Conservation (phyloP, 352 stramenopile species). For the Phytophthora foliorum region DNA sequence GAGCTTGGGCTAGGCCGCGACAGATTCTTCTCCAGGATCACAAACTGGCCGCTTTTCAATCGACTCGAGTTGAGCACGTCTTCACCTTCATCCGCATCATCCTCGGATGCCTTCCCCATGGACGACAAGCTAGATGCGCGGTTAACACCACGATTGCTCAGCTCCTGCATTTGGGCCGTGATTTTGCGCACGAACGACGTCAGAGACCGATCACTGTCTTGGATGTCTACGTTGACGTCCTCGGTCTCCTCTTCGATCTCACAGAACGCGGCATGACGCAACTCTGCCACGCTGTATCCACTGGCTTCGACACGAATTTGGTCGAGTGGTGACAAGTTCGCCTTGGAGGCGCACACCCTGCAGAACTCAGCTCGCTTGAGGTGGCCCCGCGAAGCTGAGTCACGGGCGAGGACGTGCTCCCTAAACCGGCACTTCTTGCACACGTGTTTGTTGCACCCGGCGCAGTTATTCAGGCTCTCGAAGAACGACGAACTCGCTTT, state of each 20-base stretch:
- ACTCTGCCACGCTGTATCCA: slow-evolving; percentile 10
- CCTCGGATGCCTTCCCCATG: slow-evolving; percentile 39
- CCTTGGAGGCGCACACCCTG: slow-evolving; percentile 41
- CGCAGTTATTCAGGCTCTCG: slow-evolving; percentile 32
- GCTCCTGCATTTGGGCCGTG: slow-evolving; percentile 36
- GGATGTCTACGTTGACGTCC: slow-evolving; percentile 28
- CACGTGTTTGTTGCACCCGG: slow-evolving; percentile 39
- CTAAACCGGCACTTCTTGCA: slow-evolving; percentile 48
- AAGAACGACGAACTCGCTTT: slow-evolving; percentile 39
- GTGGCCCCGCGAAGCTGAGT: slow-evolving; percentile 22
- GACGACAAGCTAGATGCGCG: slow-evolving; percentile 41
- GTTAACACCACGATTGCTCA: slow-evolving; percentile 31
- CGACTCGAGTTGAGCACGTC: slow-evolving; percentile 50
- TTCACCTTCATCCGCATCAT: slow-evolving; percentile 35
- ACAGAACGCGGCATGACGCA: slow-evolving; percentile 14
- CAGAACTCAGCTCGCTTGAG: slow-evolving; percentile 42
- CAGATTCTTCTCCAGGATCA: slow-evolving; percentile 33
- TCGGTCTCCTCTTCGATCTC: slow-evolving; percentile 21
- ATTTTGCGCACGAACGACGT: slow-evolving; percentile 46
- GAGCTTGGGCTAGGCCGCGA: slow-evolving; percentile 41
- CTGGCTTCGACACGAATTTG: slow-evolving; percentile 29
- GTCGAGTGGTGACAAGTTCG: slow-evolving; percentile 37
- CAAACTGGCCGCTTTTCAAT: slow-evolving; percentile 32
- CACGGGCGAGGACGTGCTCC: slow-evolving; percentile 41
- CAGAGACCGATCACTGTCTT: slow-evolving; percentile 37